Base-by-base conservation (phyloP, 441 rosid genomes). In the Lepidium campestre region DNA sequence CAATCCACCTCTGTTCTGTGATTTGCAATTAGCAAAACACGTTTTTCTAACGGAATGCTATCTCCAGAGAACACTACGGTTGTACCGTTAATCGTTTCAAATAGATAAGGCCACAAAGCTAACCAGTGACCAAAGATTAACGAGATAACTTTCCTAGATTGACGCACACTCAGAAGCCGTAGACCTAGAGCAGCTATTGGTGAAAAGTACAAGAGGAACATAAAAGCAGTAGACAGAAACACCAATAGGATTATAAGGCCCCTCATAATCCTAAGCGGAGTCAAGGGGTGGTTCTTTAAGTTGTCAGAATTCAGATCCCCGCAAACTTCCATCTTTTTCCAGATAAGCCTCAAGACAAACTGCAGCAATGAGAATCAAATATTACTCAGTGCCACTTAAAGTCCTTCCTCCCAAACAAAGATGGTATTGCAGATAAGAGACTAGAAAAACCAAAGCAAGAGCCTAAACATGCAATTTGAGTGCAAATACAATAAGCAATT, bases 1-100 rank as follows among this genome's bases (percentile, higher is more conserved):
- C 98, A 94, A 79, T 88, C 98, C 10, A 91, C 97, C 75, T 91
- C 99, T 8, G 98, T 94, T 79, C 91, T 86, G 77, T 94, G 97
- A 72, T 94, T 94, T 37, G 96, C 80, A 62, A 94, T 82, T 25
- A 94, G 81, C 77, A 94, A 59, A 36, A 86, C 91, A 39, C 91
- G 91, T 75, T 86, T 96, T 66, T 77, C 75, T 4, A 57, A 66
- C 0, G 91, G 96, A 41, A 85, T 78, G 41, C 31, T 47, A 63
- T 94, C 96, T 57, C 99, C 98, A 48, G 82, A 91, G 74, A 94
- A 85, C 8, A 89, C 77, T 35, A 91, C 84, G 35, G 81, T 82
- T 0, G 99, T 94, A 72, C 92, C 77, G 34, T 94, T 94, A 65
- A 94, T 79, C 76, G 85, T 86, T 66, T 91, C 97, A 62, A 94